Evolutionary conservation across 345 rosid genomes (phyloP).

Genomic region (Heritiera littoralis): DNA sequence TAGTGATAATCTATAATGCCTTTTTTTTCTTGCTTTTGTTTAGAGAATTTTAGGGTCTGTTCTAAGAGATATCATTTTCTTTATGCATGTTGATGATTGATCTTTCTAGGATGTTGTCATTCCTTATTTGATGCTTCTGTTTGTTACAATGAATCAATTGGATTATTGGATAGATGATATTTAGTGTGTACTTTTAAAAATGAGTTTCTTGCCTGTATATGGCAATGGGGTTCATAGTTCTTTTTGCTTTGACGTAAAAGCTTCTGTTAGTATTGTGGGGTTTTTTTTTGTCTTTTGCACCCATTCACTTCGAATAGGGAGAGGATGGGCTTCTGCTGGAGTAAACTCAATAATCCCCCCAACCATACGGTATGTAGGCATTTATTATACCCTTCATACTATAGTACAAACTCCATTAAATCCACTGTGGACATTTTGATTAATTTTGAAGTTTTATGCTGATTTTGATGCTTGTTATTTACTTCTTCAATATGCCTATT

Average conservation of each 20-base stretch:
- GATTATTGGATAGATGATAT: constrained; percentile 12
- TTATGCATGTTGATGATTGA: constrained; percentile 11
- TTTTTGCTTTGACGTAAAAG: constrained; percentile 38
- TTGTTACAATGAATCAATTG: constrained; percentile 11
- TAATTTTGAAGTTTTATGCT: constrained; percentile 38
- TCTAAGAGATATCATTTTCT: constrained; percentile 1
- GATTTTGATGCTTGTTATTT: constrained; percentile 32
- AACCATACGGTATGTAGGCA: constrained; percentile 99
- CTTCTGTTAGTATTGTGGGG: constrained; percentile 51
- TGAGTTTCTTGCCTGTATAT: constrained; percentile 26
- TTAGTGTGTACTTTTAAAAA: not conserved
- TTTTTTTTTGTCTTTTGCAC: constrained; percentile 46
- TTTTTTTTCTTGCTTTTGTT: not conserved
- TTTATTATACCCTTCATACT: constrained; percentile 60
- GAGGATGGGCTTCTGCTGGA: constrained; percentile 99
- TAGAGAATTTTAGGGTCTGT: constrained; percentile 14
- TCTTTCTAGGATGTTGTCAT: constrained; percentile 22
- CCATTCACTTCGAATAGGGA: constrained; percentile 90
- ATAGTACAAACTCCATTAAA: constrained; percentile 57
- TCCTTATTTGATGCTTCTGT: constrained; percentile 28
- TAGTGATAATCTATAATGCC: not conserved
- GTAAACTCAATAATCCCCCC: constrained; percentile 86
- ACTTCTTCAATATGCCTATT: constrained; percentile 23
- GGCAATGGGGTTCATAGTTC: constrained; percentile 29
- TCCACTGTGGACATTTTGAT: constrained; percentile 40